phyloP scores from a whole-genome alignment of 2,329 filamentous ascomycete genomes.

The Aspergillus glaucus region DNA sequence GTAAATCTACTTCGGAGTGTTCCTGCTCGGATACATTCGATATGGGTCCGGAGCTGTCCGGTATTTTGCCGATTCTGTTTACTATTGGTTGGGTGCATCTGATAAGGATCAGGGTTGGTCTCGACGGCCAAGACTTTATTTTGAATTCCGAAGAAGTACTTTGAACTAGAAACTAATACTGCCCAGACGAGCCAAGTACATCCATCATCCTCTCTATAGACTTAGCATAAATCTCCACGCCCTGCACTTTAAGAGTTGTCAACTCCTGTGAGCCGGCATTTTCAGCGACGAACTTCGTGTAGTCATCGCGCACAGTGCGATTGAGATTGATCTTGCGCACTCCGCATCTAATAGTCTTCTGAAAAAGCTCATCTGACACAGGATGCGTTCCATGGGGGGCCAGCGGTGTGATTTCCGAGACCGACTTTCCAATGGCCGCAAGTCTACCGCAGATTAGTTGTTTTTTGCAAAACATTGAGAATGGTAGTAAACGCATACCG shows the following conservation, averaged over 20 bases:
- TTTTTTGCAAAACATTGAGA: no score
- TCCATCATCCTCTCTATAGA: slow-evolving; percentile 11
- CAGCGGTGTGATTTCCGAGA: slow-evolving; percentile 6
- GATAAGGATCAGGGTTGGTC: no score
- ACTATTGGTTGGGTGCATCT: no score
- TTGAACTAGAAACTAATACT: neutral
- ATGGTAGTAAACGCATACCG: neutral
- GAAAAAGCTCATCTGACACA: slow-evolving; percentile 15
- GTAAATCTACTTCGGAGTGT: no score
- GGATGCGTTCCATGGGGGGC: slow-evolving; percentile 18
- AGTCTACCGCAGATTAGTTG: slow-evolving; percentile 2
- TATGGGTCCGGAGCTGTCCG: no score
- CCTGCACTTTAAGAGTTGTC: slow-evolving; percentile 7
- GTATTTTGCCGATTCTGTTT: no score
- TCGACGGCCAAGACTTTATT: no score
- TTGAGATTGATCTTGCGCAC: slow-evolving; percentile 20
- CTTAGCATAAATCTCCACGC: slow-evolving; percentile 8
- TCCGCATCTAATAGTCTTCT: slow-evolving; percentile 9
- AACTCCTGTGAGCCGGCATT: slow-evolving; percentile 9
- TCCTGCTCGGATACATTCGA: no score
- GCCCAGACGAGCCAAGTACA: slow-evolving; percentile 6
- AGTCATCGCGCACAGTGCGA: slow-evolving; percentile 18
- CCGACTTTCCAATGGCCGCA: slow-evolving; percentile 3
- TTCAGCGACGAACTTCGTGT: slow-evolving; percentile 13
- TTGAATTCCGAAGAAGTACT: no score